Conservation (phyloP, 108 stramenopile genomes). For the Fragilaria radians region DNA sequence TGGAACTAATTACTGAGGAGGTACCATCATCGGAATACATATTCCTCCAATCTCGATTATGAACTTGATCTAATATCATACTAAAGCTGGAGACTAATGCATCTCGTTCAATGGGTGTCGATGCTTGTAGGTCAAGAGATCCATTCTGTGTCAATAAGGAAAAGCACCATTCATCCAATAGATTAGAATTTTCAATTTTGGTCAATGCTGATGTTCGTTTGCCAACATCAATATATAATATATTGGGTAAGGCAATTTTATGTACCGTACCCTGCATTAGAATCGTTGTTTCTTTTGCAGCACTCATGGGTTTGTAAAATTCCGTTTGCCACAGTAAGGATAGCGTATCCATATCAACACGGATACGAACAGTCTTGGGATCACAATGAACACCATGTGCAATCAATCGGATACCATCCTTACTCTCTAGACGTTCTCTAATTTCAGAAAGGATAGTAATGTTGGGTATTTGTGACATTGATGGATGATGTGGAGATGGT, state of each 20-base stretch:
- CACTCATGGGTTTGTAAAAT: conserved; percentile 33
- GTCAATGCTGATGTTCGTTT: conserved; percentile 48
- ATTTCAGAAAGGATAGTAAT: conserved; percentile 31
- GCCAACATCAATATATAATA: conserved; percentile 57
- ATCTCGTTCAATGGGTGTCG: conserved; percentile 51
- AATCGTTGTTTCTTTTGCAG: conserved; percentile 25
- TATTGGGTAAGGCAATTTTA: conserved; percentile 30
- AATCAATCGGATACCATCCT: conserved; percentile 43
- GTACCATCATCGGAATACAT: too few species aligned
- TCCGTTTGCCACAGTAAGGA: conserved; percentile 52
- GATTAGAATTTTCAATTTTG: background rate
- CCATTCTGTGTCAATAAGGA: conserved; percentile 52
- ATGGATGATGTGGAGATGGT: background rate
- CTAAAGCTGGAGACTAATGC: conserved; percentile 44
- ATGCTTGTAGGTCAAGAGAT: conserved; percentile 47
- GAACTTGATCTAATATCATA: conserved; percentile 48
- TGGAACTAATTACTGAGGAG: too few species aligned
- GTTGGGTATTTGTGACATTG: conserved; percentile 22
- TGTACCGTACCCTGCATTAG: conserved; percentile 48
- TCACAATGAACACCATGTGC: conserved; percentile 58
- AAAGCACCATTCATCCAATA: conserved; percentile 18
- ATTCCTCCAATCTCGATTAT: conserved; percentile 32
- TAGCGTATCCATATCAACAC: conserved; percentile 17
- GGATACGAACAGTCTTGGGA: conserved; percentile 54
- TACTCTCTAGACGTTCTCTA: conserved; percentile 31